Percentiles rank a stretch among this genome's conserved stretches.
Evolutionary conservation across 108 stramenopile genomes (phyloP).

Genomic region (Pseudonitzschia pungens): DNA sequence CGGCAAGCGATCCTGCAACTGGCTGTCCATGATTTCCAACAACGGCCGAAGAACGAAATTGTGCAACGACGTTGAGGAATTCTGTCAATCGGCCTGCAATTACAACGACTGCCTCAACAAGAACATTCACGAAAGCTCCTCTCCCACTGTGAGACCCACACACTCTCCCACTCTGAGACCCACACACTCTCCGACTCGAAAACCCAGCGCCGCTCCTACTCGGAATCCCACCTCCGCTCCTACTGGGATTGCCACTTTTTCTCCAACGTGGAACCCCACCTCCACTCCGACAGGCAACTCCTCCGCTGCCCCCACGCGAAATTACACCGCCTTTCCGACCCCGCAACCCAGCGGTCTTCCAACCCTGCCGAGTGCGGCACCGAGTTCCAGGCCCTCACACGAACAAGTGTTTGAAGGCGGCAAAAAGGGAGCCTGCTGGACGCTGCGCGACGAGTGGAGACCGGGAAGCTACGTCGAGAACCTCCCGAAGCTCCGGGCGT

Average conservation of each 20-base stretch:
- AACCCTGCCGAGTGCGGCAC: background rate
- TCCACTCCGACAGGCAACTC: too few species aligned
- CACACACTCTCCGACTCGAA: background rate
- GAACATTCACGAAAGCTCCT: background rate
- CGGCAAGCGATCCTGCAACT: background rate
- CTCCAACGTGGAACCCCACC: too few species aligned
- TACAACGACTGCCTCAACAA: background rate
- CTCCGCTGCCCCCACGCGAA: too few species aligned
- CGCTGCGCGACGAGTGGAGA: slow-evolving; percentile 15
- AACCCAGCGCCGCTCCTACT: background rate
- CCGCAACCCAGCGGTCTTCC: background rate
- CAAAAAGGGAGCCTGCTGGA: slow-evolving; percentile 30
- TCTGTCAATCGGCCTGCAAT: background rate
- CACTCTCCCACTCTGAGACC: background rate
- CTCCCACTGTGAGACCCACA: background rate
- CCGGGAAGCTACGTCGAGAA: slow-evolving; percentile 26
- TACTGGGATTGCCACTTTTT: too few species aligned
- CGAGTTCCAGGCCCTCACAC: too few species aligned
- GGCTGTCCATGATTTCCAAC: background rate
- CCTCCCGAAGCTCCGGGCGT: slow-evolving; percentile 24
- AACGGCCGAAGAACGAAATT: background rate
- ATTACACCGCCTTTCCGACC: background rate
- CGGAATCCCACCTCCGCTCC: too few species aligned
- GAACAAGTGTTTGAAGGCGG: too few species aligned
- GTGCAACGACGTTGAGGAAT: background rate